Conservation (phyloP, 2,329 filamentous ascomycete species). For the Talaromyces funiculosus region DNA sequence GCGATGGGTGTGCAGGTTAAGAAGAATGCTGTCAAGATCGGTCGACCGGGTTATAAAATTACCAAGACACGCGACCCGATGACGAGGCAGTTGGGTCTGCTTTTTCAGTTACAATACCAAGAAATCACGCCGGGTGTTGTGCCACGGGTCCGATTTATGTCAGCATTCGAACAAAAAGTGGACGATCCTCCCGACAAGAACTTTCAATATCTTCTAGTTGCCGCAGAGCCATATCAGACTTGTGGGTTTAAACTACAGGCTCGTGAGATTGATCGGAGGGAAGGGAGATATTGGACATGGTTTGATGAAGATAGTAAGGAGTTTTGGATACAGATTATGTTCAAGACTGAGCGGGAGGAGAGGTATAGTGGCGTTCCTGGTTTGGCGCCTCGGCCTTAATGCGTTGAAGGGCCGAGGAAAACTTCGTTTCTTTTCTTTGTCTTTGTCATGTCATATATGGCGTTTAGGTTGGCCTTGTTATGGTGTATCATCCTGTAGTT, state of each 20-base stretch:
- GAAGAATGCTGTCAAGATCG: constrained; percentile 88
- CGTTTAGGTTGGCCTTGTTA: background rate
- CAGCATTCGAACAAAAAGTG: constrained; percentile 89
- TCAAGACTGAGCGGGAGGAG: constrained; percentile 97
- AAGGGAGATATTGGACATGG: constrained; percentile 86
- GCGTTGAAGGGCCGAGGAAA: constrained; percentile 15
- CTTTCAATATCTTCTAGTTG: constrained; percentile 91
- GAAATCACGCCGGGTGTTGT: constrained; percentile 71
- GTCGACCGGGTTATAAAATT: constrained; percentile 93
- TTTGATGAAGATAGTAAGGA: constrained; percentile 95
- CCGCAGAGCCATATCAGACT: constrained; percentile 96
- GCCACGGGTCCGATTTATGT: constrained; percentile 93
- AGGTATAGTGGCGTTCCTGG: constrained; percentile 66
- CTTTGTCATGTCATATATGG: background rate
- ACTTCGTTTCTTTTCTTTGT: constrained; percentile 5
- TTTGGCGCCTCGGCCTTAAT: constrained; percentile 46
- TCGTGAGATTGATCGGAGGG: constrained; percentile 81
- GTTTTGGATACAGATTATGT: constrained; percentile 96
- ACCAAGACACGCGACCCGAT: constrained; percentile 89
- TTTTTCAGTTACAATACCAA: constrained; percentile 96
- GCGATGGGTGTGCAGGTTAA: constrained; percentile 74
- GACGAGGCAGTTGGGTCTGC: constrained; percentile 77
- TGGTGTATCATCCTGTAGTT: background rate
- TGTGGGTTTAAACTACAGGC: constrained; percentile 95
- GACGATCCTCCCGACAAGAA: constrained; percentile 88